These are phyloP conservation scores for Podospora conica DNA, from an alignment of 495 filamentous ascomycete species.

Conservation along the genomic window DNA sequence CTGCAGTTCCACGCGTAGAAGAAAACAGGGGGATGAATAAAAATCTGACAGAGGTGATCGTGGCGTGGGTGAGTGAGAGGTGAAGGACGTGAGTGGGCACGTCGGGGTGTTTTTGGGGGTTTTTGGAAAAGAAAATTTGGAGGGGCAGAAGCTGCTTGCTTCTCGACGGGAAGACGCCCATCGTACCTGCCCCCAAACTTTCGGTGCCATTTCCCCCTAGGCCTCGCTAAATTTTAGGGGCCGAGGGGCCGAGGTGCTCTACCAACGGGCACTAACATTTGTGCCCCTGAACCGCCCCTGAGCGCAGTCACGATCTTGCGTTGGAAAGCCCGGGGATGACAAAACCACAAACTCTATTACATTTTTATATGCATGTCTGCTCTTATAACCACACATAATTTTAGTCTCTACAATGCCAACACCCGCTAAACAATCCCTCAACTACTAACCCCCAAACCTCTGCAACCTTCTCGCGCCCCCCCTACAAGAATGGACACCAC, in stretches of 20 bases:
- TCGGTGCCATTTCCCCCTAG: too few relatives aligned
- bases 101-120: too few relatives aligned
- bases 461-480: neutral
- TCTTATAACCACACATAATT: neutral
- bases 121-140: neutral
- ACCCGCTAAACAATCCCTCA: neutral
- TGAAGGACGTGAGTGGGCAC: neutral
- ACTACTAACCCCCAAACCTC: neutral
- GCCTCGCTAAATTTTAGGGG: neutral
- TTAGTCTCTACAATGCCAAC: neutral
- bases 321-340: neutral
- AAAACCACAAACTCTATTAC: neutral
- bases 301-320: too few relatives aligned
- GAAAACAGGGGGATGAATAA: neutral
- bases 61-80: neutral
- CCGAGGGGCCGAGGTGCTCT: too few relatives aligned
- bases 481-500: slow-evolving; percentile 88
- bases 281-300: too few relatives aligned
- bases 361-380: neutral
- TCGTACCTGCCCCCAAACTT: neutral
- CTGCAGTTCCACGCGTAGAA: neutral
- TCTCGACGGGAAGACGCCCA: too few relatives aligned
- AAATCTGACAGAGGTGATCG: neutral
- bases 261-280: too few relatives aligned
- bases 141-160: too few relatives aligned